Percentiles rank a stretch among this genome's conserved stretches.
These are phyloP conservation scores for Penicillium goetzii DNA, from an alignment of 495 filamentous ascomycete species.

Conservation along the genomic window DNA sequence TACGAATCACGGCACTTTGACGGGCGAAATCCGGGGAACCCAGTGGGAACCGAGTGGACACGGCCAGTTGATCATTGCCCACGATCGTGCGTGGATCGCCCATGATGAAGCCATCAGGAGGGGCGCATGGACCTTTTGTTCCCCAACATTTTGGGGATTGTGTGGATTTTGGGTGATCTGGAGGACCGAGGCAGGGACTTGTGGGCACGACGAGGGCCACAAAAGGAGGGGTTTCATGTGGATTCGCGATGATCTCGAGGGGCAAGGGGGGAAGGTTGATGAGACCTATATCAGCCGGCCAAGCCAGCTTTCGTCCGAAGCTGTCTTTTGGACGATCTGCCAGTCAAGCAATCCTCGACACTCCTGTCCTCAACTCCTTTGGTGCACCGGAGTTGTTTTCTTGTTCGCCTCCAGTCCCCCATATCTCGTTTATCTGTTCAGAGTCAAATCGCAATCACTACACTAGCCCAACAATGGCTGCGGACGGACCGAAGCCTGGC, in stretches of 20 bases:
- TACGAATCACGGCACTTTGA: not conserved
- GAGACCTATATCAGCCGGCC: slow-evolving; percentile 9
- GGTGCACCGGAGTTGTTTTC: not conserved
- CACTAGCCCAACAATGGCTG: slow-evolving; percentile 20
- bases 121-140: slow-evolving; percentile 16
- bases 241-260: slow-evolving; percentile 25
- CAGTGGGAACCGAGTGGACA: slow-evolving; percentile 5
- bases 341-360: not conserved
- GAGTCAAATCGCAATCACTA: not conserved
- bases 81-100: slow-evolving; percentile 17
- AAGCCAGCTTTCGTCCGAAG: not conserved
- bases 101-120: slow-evolving; percentile 9
- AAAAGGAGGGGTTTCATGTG: slow-evolving; percentile 35
- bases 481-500: slow-evolving; percentile 56
- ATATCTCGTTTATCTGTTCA: not conserved
- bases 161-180: slow-evolving; percentile 2
- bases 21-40: slow-evolving; percentile 25
- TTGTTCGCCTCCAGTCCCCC: not conserved
- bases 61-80: slow-evolving; percentile 19
- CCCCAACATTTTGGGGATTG: not conserved
- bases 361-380: not conserved
- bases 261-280: not conserved
- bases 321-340: not conserved
- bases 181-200: slow-evolving; percentile 30
- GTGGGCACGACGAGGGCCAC: slow-evolving; percentile 3